Percentiles rank a stretch among this genome's conserved stretches.
These are phyloP conservation scores for Nakazawaea peltata DNA, from an alignment of 805 yeast genomes.

Conservation along the genomic window DNA sequence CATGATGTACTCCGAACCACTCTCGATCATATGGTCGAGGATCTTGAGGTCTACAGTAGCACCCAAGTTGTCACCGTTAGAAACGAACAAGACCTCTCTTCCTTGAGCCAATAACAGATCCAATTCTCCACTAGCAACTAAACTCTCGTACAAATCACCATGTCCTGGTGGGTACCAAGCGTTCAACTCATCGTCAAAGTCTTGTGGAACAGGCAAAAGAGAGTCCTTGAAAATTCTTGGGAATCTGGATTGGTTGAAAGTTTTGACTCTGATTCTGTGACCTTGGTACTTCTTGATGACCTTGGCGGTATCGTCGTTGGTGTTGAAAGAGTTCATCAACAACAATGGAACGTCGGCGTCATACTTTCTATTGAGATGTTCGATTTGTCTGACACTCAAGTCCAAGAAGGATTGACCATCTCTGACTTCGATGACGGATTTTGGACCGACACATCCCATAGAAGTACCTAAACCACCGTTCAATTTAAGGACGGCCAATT, in stretches of 20 bases:
- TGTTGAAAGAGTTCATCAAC: slow-evolving; percentile 97
- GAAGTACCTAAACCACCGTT: slow-evolving; percentile 99
- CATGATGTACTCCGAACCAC: slow-evolving; percentile 93
- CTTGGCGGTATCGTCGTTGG: slow-evolving; percentile 90
- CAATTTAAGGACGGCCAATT: slow-evolving; percentile 90
- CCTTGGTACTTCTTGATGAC: slow-evolving; percentile 95
- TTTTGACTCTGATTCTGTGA: slow-evolving; percentile 88
- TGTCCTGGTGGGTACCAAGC: slow-evolving; percentile 99
- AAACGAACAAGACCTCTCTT: slow-evolving; percentile 89
- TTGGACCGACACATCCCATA: slow-evolving; percentile 99
- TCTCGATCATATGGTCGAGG: slow-evolving; percentile 85
- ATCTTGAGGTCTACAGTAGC: slow-evolving; percentile 94
- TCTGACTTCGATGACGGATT: slow-evolving; percentile 95
- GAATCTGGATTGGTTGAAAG: slow-evolving; percentile 96
- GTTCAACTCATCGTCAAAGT: slow-evolving; percentile 64
- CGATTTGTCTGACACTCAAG: slow-evolving; percentile 93
- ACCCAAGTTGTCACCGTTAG: slow-evolving; percentile 97
- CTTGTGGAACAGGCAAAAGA: slow-evolving; percentile 87
- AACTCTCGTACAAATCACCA: slow-evolving; percentile 92
- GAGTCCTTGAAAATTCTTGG: slow-evolving; percentile 96
- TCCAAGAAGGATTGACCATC: slow-evolving; percentile 97
- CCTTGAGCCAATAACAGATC: slow-evolving; percentile 88
- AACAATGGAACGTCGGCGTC: slow-evolving; percentile 92
- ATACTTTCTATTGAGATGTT: slow-evolving; percentile 82
- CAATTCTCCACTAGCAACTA: slow-evolving; percentile 84